These are phyloP conservation scores for Schoenoplectus triqueter DNA, from an alignment of 202 grass and related monocot species.

Conservation along the genomic window DNA sequence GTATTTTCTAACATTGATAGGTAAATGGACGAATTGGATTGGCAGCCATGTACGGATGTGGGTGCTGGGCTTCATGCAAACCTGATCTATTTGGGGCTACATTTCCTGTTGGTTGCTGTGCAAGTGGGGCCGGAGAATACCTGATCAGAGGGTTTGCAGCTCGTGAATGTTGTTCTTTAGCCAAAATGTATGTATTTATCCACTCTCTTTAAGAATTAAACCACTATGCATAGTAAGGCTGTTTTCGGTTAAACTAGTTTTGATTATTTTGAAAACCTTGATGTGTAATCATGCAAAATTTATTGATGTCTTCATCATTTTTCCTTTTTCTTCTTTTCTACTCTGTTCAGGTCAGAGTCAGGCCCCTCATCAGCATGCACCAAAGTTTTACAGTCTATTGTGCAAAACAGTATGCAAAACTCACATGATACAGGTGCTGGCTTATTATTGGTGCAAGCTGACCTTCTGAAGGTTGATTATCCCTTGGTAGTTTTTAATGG, in stretches of 20 bases:
- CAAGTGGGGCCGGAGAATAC: slow-evolving; percentile 85
- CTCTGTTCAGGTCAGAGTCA: slow-evolving; percentile 58
- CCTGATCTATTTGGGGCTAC: slow-evolving; percentile 63
- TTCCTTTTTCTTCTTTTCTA: too few relatives aligned
- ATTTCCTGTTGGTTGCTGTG: slow-evolving; percentile 69
- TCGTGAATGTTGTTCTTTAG: slow-evolving; percentile 81
- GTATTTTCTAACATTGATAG: slow-evolving; percentile 41
- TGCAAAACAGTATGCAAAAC: slow-evolving; percentile 63
- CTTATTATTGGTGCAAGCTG: slow-evolving; percentile 78
- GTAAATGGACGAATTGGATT: slow-evolving; percentile 87
- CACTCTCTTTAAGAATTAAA: background rate
- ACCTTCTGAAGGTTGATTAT: slow-evolving; percentile 59
- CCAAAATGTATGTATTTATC: slow-evolving; percentile 57
- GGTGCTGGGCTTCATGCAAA: slow-evolving; percentile 88
- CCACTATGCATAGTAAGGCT: background rate
- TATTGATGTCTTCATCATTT: background rate
- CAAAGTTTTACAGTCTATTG: slow-evolving; percentile 59
- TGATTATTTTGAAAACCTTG: background rate
- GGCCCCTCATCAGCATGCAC: slow-evolving; percentile 72
- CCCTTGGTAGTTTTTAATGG: slow-evolving; percentile 21
- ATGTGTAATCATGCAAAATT: background rate
- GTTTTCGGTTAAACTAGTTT: background rate
- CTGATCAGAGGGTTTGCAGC: slow-evolving; percentile 90
- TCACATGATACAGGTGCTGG: slow-evolving; percentile 72
- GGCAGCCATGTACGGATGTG: slow-evolving; percentile 92